Conservation (phyloP, 1,284 basidiomycete species). For the Anthracocystis panici-leucophaei region DNA sequence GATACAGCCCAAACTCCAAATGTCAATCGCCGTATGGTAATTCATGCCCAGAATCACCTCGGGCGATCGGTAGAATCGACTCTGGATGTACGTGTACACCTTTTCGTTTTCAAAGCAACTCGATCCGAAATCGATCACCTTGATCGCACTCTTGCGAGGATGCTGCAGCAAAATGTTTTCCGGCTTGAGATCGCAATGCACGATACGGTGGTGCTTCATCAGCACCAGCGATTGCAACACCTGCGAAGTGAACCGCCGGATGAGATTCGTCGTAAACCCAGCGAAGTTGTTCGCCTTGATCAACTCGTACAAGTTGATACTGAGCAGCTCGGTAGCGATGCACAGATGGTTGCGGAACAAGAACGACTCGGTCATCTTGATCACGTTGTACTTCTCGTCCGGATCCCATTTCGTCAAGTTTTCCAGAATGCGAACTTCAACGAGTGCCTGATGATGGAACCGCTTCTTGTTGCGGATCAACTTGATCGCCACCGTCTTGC, state of each 20-base stretch:
- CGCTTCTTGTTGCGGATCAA: slow-evolving; percentile 99
- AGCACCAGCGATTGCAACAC: slow-evolving; percentile 90
- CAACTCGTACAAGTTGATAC: slow-evolving; percentile 98
- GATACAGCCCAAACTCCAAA: slow-evolving; percentile 99
- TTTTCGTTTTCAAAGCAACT: slow-evolving; percentile 99
- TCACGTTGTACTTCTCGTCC: slow-evolving; percentile 95
- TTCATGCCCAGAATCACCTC: slow-evolving; percentile 73
- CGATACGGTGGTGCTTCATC: slow-evolving; percentile 95
- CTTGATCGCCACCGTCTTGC: slow-evolving; percentile 96
- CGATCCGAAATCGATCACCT: slow-evolving; percentile 98
- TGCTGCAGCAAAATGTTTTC: slow-evolving; percentile 97
- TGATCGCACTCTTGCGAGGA: slow-evolving; percentile 94
- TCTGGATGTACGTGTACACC: slow-evolving; percentile 97
- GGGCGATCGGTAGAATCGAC: slow-evolving; percentile 95
- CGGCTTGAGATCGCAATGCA: slow-evolving; percentile 99
- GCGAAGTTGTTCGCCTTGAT: slow-evolving; percentile 99
- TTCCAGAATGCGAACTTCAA: slow-evolving; percentile 98
- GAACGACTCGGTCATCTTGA: slow-evolving; percentile 99
- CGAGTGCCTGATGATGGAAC: slow-evolving; percentile 97
- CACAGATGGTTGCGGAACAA: slow-evolving; percentile 97
- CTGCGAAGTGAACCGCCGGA: slow-evolving; percentile 95
- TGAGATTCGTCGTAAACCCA: slow-evolving; percentile 93
- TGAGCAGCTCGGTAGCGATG: slow-evolving; percentile 96
- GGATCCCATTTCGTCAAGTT: slow-evolving; percentile 97
- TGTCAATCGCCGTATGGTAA: slow-evolving; percentile 79